Percentiles rank a stretch among this genome's conserved stretches.
These are phyloP conservation scores for Odonthalia washingtoniensis DNA, from an alignment of 31 red algal species.

Conservation along the genomic window DNA sequence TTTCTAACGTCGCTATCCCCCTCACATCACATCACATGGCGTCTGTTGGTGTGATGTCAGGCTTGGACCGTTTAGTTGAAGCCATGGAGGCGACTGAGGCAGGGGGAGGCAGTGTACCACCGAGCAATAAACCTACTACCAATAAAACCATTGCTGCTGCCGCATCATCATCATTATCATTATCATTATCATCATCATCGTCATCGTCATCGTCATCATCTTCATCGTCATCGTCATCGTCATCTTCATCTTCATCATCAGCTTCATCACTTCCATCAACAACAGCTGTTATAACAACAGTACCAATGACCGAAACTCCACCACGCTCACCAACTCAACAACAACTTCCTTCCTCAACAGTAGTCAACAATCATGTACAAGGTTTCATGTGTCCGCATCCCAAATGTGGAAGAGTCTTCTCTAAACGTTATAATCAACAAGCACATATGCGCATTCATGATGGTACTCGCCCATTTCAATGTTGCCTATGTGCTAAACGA, in stretches of 20 bases:
- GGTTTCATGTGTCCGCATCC: conserved; percentile 75
- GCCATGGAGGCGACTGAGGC: conserved; percentile 62
- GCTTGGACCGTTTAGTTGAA: conserved; percentile 54
- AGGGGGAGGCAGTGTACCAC: conserved; percentile 3
- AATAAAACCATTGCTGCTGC: no score
- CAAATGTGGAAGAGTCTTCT: conserved; percentile 59
- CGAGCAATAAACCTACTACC: no score
- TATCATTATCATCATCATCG: not conserved
- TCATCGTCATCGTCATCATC: no score
- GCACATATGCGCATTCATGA: conserved; percentile 83
- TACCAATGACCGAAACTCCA: not conserved
- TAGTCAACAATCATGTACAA: no score
- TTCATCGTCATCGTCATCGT: no score
- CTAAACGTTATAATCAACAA: conserved; percentile 77
- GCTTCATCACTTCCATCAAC: not conserved
- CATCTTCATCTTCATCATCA: not conserved
- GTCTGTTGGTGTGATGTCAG: conserved; percentile 48
- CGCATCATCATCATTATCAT: conserved; percentile 7
- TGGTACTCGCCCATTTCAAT: conserved; percentile 65
- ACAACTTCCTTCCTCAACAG: no score
- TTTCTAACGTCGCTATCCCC: no score
- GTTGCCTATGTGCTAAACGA: conserved; percentile 64
- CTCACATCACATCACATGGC: no score
- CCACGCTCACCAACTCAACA: conserved; percentile 16
- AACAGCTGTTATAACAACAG: not conserved